These are phyloP conservation scores for Dalbergia cochinchinensis DNA, from an alignment of 306 rosid species.

Conservation along the genomic window DNA sequence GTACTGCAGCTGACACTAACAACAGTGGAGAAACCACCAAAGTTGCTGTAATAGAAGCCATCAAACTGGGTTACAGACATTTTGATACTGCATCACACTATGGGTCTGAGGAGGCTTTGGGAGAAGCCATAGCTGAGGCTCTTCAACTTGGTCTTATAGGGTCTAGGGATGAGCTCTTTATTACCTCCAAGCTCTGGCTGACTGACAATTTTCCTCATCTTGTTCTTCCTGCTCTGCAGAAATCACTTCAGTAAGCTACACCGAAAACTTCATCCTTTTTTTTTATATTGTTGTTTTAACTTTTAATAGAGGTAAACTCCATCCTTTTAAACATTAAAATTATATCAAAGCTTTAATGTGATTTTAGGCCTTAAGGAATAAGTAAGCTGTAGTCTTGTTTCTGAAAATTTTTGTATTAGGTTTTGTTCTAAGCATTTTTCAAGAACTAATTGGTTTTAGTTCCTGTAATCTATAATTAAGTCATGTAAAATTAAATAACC, in stretches of 20 bases:
- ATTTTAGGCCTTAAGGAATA: no score
- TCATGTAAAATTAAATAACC: no score
- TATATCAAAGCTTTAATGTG: no score
- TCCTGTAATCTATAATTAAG: no score
- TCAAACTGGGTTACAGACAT: constrained; percentile 45
- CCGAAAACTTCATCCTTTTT: no score
- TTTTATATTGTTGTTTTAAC: no score
- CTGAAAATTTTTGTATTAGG: no score
- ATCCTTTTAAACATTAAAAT: no score
- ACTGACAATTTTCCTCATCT: constrained; percentile 41
- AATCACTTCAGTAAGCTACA: constrained; percentile 40
- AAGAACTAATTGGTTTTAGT: no score
- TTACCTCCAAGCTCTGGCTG: constrained; percentile 52
- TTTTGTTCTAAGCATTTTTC: no score
- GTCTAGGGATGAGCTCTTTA: constrained; percentile 50
- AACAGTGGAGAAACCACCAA: constrained; percentile 16
- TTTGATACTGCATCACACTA: constrained; percentile 47
- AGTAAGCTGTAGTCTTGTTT: no score
- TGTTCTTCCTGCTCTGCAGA: constrained; percentile 49
- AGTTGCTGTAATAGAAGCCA: constrained; percentile 44
- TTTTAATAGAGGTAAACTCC: no score
- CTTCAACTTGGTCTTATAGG: constrained; percentile 44
- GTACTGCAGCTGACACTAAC: constrained; percentile 35
- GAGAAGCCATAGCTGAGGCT: constrained; percentile 52
- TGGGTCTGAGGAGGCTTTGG: constrained; percentile 50